Percentiles rank a stretch among this genome's conserved stretches.
Evolutionary conservation across 2,329 filamentous ascomycete species (phyloP).

Genomic region (Fusarium scirpi): DNA sequence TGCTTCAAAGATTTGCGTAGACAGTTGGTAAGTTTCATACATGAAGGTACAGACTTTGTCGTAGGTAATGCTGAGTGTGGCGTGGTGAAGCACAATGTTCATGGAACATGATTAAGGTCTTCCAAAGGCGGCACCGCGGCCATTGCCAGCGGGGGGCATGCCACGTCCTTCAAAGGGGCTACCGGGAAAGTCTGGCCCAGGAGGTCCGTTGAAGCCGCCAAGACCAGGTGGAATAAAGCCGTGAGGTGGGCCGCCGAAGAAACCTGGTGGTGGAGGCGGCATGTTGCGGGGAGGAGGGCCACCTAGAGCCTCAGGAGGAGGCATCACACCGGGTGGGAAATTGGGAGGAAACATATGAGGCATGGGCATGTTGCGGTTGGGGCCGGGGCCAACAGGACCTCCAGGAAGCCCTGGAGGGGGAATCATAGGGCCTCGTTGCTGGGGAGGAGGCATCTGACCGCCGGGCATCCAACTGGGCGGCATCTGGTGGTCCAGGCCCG

Average conservation of each 20-base stretch:
- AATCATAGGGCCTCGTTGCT: conserved; percentile 64
- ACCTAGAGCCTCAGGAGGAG: conserved; percentile 62
- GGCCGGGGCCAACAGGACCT: conserved; percentile 43
- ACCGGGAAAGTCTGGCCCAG: conserved; percentile 60
- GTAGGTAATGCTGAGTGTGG: neutral
- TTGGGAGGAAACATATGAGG: conserved; percentile 72
- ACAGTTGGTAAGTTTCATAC: conserved; percentile 42
- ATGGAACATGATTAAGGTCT: conserved; percentile 42
- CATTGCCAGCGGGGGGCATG: conserved; percentile 63
- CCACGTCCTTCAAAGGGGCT: conserved; percentile 67
- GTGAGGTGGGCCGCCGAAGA: conserved; percentile 63
- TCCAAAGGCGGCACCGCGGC: conserved; percentile 52
- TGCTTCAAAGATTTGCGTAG: conserved; percentile 23
- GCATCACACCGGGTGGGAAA: conserved; percentile 64
- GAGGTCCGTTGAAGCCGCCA: conserved; percentile 67
- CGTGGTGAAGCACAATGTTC: conserved; percentile 8
- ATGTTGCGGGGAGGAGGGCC: conserved; percentile 66
- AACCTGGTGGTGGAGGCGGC: conserved; percentile 68
- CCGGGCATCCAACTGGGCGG: conserved; percentile 66
- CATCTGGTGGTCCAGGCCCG: conserved; percentile 71
- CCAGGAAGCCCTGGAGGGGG: conserved; percentile 68
- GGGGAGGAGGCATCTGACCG: conserved; percentile 59
- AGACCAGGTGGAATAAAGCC: conserved; percentile 68
- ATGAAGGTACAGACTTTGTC: conserved; percentile 22
- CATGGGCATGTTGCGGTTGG: conserved; percentile 60